These are phyloP conservation scores for Ambrosia artemisiifolia DNA, from an alignment of 129 eudicot species.

Conservation along the genomic window DNA sequence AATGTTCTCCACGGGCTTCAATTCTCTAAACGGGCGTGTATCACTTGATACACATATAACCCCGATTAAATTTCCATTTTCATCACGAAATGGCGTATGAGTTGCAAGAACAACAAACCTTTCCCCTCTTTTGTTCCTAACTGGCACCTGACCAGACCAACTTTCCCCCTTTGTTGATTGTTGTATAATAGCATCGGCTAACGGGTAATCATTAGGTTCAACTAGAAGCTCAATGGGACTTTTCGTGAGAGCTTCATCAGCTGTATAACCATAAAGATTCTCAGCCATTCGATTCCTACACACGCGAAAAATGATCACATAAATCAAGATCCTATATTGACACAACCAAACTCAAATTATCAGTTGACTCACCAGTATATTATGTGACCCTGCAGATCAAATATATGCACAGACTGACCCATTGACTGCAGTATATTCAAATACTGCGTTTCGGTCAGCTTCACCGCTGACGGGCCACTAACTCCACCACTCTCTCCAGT, in stretches of 20 bases:
- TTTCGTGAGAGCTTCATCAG: constrained; percentile 71
- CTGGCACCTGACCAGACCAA: constrained; percentile 86
- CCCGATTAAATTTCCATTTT: constrained; percentile 61
- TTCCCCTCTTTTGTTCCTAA: constrained; percentile 61
- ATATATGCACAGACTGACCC: constrained; percentile 94
- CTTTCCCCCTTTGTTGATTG: constrained; percentile 52
- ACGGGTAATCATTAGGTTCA: constrained; percentile 38
- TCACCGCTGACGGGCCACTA: constrained; percentile 44
- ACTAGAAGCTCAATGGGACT: constrained; percentile 45
- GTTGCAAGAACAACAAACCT: constrained; percentile 45
- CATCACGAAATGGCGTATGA: constrained; percentile 75
- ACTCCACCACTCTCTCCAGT: constrained; percentile 28
- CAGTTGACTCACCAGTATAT: constrained; percentile 75
- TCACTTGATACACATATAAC: constrained; percentile 71
- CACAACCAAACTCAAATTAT: neutral
- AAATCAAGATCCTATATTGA: neutral
- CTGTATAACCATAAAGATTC: constrained; percentile 65
- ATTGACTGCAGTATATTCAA: constrained; percentile 91
- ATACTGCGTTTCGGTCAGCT: constrained; percentile 78
- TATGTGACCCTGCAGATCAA: constrained; percentile 46
- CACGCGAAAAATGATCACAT: too few species aligned
- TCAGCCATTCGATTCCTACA: constrained; percentile 87
- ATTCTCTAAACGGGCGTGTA: constrained; percentile 55
- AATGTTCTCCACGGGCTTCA: constrained; percentile 22
- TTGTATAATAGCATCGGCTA: constrained; percentile 45